phyloP scores from a whole-genome alignment of 495 filamentous ascomycete species.

The Amniculicola lignicola region DNA sequence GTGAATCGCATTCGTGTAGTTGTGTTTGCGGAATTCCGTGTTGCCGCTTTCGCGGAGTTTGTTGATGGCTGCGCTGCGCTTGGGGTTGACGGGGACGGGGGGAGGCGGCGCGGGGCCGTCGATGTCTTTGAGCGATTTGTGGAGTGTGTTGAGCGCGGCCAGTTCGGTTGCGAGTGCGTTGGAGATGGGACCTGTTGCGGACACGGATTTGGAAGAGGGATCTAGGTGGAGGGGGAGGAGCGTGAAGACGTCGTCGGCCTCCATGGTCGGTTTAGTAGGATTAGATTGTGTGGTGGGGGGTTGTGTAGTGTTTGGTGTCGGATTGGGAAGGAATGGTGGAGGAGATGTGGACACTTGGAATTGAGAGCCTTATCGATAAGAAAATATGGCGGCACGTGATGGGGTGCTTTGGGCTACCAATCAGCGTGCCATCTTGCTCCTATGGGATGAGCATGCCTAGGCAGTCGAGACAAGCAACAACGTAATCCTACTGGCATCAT shows the following conservation, averaged over 20 bases:
- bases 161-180: slow-evolving; percentile 38
- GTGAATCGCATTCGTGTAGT: slow-evolving; percentile 69
- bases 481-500: no score
- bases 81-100: slow-evolving; percentile 34
- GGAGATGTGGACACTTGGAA: no score
- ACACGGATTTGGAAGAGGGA: slow-evolving; percentile 65
- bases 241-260: slow-evolving; percentile 65
- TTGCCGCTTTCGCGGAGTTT: slow-evolving; percentile 91
- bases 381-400: no score
- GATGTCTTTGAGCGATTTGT: slow-evolving; percentile 39
- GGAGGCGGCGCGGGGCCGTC: slow-evolving; percentile 35
- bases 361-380: no score
- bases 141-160: slow-evolving; percentile 40
- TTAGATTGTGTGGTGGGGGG: no score
- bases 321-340: no score
- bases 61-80: slow-evolving; percentile 63
- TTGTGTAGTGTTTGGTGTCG: no score
- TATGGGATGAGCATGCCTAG: no score
- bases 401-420: no score
- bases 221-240: slow-evolving; percentile 79
- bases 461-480: no score
- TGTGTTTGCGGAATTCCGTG: slow-evolving; percentile 70
- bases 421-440: no score
- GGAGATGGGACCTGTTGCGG: slow-evolving; percentile 21
- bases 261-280: no score